Conservation (phyloP, 768 basidiomycete species). For the Baorangia bicolor region DNA sequence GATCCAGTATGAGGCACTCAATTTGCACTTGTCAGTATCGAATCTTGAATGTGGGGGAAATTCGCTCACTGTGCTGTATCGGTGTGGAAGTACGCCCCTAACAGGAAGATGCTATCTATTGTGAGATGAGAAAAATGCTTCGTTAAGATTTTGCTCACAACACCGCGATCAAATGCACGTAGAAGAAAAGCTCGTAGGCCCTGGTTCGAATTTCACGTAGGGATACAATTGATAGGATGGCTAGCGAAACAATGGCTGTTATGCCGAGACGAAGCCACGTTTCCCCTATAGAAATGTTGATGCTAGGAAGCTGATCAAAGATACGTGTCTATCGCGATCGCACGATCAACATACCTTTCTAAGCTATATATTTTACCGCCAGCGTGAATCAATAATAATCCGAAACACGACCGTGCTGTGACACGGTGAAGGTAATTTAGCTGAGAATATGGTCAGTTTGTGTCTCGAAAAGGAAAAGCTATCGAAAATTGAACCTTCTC, state of each 20-base stretch:
- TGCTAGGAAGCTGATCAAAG: neutral
- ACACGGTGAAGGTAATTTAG: conserved; percentile 48
- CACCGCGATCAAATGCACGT: conserved; percentile 44
- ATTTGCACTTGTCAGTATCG: neutral
- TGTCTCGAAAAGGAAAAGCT: neutral
- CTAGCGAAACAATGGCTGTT: conserved; percentile 38
- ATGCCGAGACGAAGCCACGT: conserved; percentile 35
- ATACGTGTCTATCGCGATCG: neutral
- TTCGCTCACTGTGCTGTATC: conserved; percentile 11
- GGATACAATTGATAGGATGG: conserved; percentile 46
- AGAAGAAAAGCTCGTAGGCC: conserved; percentile 53
- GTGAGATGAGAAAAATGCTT: conserved; percentile 1
- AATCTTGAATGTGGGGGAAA: neutral
- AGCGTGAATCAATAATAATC: conserved; percentile 50
- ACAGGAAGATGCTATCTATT: conserved; percentile 30
- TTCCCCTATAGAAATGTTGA: neutral
- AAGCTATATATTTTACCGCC: conserved; percentile 17
- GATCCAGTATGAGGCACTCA: conserved; percentile 26
- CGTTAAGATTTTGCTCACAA: conserved; percentile 30
- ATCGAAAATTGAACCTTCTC: conserved; percentile 21
- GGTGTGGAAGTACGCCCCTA: conserved; percentile 44
- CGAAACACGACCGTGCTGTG: conserved; percentile 44
- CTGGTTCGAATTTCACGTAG: conserved; percentile 46
- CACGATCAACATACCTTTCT: conserved; percentile 1
- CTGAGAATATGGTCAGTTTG: conserved; percentile 21